Evolutionary conservation across 768 basidiomycete genomes (phyloP), one percentile per base, ranked within the genome.

Genomic region (Myochromella boudieri): DNA sequence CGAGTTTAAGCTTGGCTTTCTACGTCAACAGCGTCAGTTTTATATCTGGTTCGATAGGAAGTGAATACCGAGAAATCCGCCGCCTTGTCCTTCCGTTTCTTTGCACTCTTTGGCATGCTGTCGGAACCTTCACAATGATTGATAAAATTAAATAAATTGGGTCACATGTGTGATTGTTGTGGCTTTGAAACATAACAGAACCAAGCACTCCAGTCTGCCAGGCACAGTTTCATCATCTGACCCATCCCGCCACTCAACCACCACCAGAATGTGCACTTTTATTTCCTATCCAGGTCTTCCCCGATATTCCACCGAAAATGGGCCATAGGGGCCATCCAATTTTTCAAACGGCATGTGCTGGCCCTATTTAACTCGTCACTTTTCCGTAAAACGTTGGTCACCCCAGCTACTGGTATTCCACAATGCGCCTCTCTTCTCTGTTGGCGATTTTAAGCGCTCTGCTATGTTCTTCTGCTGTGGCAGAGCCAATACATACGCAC

Each of bases 1-100:
- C 95, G 40, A 99, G 87, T 67, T 97, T 99, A 28, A 97, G 76
- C 66, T 90, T 97, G 20, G 91, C 84, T 91, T 94, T 97, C 92
- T 97, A 65, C 28, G 43, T 38, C 29, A 49, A 2, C 36, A 29
- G 28, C 40, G 42, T 48, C 22, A 40, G 44, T 14, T 15, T 27
- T 12, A 32, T 10, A 18, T 44, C 29, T 26, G 15, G 15, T 25
- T 8, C 20, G 27, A 22, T 11, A 48, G 21, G 18, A 12, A 20
- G 37, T 34, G 17, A 70, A 48, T 63, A 90, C 92, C 21, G 83
- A 77, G 56, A 97, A 97, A 64, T 97, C 95, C 37, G 86, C 87
- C 1, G 79, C 83, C 62, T 90, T 93, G 53, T 87, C 90, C 60
- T 85, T 95, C 61, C 82, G 85, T 68, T 90, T 93, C 66, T 89